phyloP scores from a whole-genome alignment of 352 stramenopile species.

The Phytophthora rubi region DNA sequence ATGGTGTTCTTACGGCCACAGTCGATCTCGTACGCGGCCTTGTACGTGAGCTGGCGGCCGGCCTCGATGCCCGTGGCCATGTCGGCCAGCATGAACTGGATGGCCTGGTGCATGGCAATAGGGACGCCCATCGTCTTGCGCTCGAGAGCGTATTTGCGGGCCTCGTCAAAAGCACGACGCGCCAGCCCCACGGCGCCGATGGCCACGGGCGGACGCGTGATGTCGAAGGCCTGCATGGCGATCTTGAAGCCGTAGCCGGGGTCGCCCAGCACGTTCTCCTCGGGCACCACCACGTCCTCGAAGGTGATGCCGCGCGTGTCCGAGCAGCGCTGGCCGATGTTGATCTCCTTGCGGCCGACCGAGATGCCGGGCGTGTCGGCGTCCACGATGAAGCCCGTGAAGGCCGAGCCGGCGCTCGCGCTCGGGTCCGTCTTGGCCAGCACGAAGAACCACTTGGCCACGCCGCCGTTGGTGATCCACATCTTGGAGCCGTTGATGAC shows the following conservation, averaged over 20 bases:
- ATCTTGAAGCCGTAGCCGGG: constrained; percentile 93
- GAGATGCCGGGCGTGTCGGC: constrained; percentile 87
- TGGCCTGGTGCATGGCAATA: constrained; percentile 88
- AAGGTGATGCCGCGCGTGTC: constrained; percentile 92
- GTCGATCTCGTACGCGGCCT: constrained; percentile 90
- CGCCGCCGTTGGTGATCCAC: constrained; percentile 94
- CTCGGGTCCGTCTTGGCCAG: constrained; percentile 89
- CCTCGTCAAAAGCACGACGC: constrained; percentile 89
- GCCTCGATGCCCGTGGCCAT: constrained; percentile 92
- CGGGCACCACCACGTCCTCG: constrained; percentile 89
- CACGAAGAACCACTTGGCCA: constrained; percentile 93
- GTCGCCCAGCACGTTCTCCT: constrained; percentile 88
- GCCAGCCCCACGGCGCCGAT: constrained; percentile 88
- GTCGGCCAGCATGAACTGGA: constrained; percentile 91
- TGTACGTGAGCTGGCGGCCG: constrained; percentile 85
- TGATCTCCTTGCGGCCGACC: constrained; percentile 91
- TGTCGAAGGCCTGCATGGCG: constrained; percentile 93
- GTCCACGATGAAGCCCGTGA: constrained; percentile 92
- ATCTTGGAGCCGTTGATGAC: constrained; percentile 94
- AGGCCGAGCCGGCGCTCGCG: constrained; percentile 77
- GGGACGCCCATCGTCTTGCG: constrained; percentile 89
- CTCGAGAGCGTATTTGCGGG: constrained; percentile 86
- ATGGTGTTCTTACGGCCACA: constrained; percentile 91
- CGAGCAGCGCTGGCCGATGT: constrained; percentile 92
- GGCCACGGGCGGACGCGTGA: constrained; percentile 88